Conservation (phyloP, 106 monocot species). For the Narthecium ossifragum region DNA sequence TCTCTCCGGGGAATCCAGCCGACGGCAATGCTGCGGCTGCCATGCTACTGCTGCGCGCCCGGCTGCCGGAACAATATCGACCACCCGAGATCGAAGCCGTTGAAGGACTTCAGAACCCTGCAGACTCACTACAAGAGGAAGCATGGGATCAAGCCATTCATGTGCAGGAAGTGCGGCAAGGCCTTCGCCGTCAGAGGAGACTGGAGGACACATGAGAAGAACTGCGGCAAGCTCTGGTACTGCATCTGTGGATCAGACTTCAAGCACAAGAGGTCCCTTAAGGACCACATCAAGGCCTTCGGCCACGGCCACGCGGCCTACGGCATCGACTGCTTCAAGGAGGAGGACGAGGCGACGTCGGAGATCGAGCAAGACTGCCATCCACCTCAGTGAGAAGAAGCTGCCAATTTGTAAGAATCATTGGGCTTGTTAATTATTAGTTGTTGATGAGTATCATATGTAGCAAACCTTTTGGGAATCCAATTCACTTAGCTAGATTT, state of each 20-base stretch:
- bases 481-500: too few relatives aligned
- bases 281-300: constrained; percentile 11
- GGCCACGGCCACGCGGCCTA: constrained; percentile 7
- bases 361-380: constrained; percentile 23
- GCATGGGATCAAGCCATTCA: constrained; percentile 14
- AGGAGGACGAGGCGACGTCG: constrained; percentile 13
- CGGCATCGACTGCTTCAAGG: constrained; percentile 6
- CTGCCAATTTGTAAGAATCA: too few relatives aligned
- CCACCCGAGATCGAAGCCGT: constrained; percentile 5
- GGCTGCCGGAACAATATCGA: constrained; percentile 10
- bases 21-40: constrained; percentile 8
- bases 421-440: too few relatives aligned
- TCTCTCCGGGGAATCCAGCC: constrained; percentile 11
- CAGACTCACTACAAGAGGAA: constrained; percentile 12
- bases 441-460: too few relatives aligned
- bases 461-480: too few relatives aligned
- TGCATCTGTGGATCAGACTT: constrained; percentile 11
- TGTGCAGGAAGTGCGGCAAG: constrained; percentile 11
- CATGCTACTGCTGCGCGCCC: constrained; percentile 9
- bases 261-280: constrained; percentile 13
- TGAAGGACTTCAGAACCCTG: constrained; percentile 10
- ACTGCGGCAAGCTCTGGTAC: constrained; percentile 11
- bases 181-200: constrained; percentile 10
- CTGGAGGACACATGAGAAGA: constrained; percentile 16
- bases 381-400: constrained; percentile 1